A percentile compares a stretch with the other conserved stretches of the same genome.
phyloP scores from a whole-genome alignment of 2,329 filamentous ascomycete species.

The Albifimbria verrucaria region DNA sequence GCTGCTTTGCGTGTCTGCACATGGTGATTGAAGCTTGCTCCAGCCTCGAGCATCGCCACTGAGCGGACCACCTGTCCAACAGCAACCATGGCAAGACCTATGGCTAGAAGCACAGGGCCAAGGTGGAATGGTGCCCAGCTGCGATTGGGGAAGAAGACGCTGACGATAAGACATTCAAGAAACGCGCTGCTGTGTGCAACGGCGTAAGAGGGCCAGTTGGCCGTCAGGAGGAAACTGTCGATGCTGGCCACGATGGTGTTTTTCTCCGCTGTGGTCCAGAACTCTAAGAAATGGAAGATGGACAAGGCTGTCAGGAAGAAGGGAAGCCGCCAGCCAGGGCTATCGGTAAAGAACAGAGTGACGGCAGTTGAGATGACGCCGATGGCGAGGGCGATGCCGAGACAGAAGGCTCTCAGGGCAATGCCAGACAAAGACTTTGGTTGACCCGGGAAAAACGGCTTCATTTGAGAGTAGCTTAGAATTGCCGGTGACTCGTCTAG shows the following conservation, averaged over 20 bases:
- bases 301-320: slow-evolving; percentile 69
- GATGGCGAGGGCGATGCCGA: slow-evolving; percentile 43
- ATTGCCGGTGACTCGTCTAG: slow-evolving; percentile 17
- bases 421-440: slow-evolving; percentile 58
- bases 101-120: slow-evolving; percentile 38
- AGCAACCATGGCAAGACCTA: slow-evolving; percentile 62
- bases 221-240: slow-evolving; percentile 76
- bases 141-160: slow-evolving; percentile 50
- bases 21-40: slow-evolving; percentile 86
- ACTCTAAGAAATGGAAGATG: slow-evolving; percentile 94
- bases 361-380: slow-evolving; percentile 25
- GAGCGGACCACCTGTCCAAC: slow-evolving; percentile 74
- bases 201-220: slow-evolving; percentile 82
- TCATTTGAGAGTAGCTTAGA: slow-evolving; percentile 24
- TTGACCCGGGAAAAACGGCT: slow-evolving; percentile 40
- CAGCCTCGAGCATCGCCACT: slow-evolving; percentile 85
- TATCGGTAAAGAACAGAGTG: slow-evolving; percentile 33
- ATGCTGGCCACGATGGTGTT: slow-evolving; percentile 73
- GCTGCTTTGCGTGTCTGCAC: slow-evolving; percentile 68
- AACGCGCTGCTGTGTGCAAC: slow-evolving; percentile 76
- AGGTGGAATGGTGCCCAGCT: slow-evolving; percentile 42
- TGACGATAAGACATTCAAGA: slow-evolving; percentile 66
- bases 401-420: slow-evolving; percentile 53
- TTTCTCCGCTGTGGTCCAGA: slow-evolving; percentile 80
- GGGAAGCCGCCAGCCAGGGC: slow-evolving; percentile 57